Conservation (phyloP, 371 early-diverging fungal genomes). For the Mucor mucedo region DNA sequence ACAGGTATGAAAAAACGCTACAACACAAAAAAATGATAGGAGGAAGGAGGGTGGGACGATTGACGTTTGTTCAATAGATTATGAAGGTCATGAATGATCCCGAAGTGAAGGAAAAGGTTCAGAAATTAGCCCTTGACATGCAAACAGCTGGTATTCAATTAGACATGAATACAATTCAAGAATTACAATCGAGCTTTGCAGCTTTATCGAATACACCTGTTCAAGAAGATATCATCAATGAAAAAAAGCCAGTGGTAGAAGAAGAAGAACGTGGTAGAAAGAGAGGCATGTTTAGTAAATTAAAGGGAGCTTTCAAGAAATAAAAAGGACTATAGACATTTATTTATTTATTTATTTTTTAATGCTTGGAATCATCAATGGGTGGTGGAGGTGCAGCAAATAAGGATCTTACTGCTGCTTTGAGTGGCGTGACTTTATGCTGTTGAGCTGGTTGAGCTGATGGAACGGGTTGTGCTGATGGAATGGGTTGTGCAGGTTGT, state of each 20-base stretch:
- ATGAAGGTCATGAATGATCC: constrained; percentile 53
- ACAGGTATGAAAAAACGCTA: constrained; percentile 26
- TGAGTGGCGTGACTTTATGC: not conserved
- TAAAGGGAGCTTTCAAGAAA: constrained; percentile 49
- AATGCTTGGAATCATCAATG: not conserved
- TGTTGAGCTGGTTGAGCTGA: not conserved
- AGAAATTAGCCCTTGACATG: constrained; percentile 39
- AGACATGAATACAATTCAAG: constrained; percentile 46
- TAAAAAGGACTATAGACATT: constrained; percentile 13
- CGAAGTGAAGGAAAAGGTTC: constrained; percentile 35
- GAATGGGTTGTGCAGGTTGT: not conserved
- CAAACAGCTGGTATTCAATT: constrained; percentile 47
- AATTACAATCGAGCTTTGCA: constrained; percentile 36
- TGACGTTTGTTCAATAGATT: constrained; percentile 15
- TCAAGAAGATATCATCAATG: not conserved
- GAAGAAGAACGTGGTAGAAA: constrained; percentile 25
- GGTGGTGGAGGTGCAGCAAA: constrained; percentile 1
- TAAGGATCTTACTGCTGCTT: constrained; percentile 2
- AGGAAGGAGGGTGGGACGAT: not conserved
- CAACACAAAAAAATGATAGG: not conserved
- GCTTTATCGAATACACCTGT: not conserved
- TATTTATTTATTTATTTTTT: not conserved
- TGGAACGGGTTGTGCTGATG: not conserved
- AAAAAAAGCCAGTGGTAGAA: constrained; percentile 6
- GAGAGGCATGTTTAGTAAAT: constrained; percentile 31